Evolutionary conservation across 805 yeast species (phyloP), one percentile per base, ranked within the genome.

Genomic region (Diddensiella transvaalensis): DNA sequence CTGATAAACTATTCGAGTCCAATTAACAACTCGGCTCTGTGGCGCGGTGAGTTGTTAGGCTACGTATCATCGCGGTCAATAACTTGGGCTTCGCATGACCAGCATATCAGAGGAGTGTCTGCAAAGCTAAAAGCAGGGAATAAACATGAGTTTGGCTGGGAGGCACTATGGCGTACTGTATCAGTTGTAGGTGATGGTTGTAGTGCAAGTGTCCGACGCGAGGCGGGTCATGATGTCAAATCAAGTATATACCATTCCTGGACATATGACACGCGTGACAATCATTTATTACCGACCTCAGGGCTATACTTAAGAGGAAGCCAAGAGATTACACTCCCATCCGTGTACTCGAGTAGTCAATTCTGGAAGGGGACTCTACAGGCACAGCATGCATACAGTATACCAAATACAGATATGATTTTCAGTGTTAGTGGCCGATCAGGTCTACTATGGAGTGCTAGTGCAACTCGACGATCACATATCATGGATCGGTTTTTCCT

Each of bases 401-500:
- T 35, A 35, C 21, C 53, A 19, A 23, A 40, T 21, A 19, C 13
- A n/a, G 4, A 19, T 13, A 6, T 24, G n/a, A 36, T 23, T 3
- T 11, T 38, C 8, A 21, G 35, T 21, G 23, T 18, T n/a, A 23
- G 49, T 13, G 15, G 29, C 15, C 46, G 46, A 3, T 38, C 46
- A 18, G 54, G 54, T 4, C 21, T 42, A 4, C 35, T 51, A 35
- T 40, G 46, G 35, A 26, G 46, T 3, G 8, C 13, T 8, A 22
- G 11, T 4, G 11, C 13, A n/a, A 21, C 22, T 21, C 18, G 23
- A 18, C n/a, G 32, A n/a, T 47, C 86, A 1, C 90, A 85, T 59
- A 60, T 83, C 24, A 76, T 83, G 61, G 99, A 91, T 64, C 76
- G 86, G 54, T 91, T 90, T 63, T 87, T 82, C 60, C 71, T 86